Evolutionary conservation across 768 basidiomycete species (phyloP).

Genomic region (Suillus americanus): DNA sequence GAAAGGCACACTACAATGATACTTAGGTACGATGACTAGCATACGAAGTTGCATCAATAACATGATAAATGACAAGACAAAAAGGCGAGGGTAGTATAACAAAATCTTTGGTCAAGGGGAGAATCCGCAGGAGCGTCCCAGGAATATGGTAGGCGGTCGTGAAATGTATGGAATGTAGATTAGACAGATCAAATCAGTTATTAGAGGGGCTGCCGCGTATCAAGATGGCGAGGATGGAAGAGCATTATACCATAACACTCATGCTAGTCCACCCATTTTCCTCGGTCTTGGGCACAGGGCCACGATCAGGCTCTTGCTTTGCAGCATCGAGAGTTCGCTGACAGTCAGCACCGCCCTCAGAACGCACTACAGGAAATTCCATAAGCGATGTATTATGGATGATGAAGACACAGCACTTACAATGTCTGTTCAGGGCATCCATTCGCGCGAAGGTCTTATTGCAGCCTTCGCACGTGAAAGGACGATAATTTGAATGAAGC

Average conservation of each 20-base stretch:
- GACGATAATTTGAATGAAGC: slow-evolving; percentile 88
- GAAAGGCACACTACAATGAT: slow-evolving; percentile 5
- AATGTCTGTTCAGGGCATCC: slow-evolving; percentile 92
- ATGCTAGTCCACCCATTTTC: slow-evolving; percentile 33
- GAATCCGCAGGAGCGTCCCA: slow-evolving; percentile 30
- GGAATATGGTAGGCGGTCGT: slow-evolving; percentile 25
- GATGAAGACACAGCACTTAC: slow-evolving; percentile 48
- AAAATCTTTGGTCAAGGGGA: slow-evolving; percentile 7
- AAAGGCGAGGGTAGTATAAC: slow-evolving; percentile 9
- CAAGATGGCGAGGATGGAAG: slow-evolving; percentile 6
- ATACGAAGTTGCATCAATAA: slow-evolving; percentile 10
- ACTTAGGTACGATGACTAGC: slow-evolving; percentile 12
- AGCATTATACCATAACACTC: slow-evolving; percentile 31
- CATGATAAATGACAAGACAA: slow-evolving; percentile 9
- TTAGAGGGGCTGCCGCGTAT: slow-evolving; percentile 25
- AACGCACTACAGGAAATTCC: slow-evolving; percentile 54
- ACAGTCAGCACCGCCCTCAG: slow-evolving; percentile 83
- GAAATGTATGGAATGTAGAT: slow-evolving; percentile 19
- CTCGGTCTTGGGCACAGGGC: slow-evolving; percentile 29
- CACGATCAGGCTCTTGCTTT: slow-evolving; percentile 25
- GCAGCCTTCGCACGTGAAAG: slow-evolving; percentile 92
- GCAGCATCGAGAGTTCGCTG: slow-evolving; percentile 39
- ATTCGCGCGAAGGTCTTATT: slow-evolving; percentile 91
- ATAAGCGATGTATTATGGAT: not conserved
- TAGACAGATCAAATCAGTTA: slow-evolving; percentile 20